Conservation (phyloP, 2,329 filamentous ascomycete species). For the Emydomyces testavorans region DNA sequence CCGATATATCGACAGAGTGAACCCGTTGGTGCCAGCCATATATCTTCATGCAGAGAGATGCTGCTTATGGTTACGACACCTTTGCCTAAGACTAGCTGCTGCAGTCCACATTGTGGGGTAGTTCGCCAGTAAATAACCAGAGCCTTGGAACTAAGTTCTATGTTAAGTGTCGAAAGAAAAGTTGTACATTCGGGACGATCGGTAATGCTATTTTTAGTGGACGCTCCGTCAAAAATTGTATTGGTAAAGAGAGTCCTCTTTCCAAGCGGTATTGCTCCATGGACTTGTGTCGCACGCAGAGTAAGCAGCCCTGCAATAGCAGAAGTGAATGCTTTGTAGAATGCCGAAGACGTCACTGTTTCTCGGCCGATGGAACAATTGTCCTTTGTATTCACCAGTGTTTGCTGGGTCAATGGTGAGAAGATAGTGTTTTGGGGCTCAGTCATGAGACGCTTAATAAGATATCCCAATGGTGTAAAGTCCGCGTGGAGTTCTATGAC, state of each 20-base stretch:
- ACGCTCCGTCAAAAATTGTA: slow-evolving; percentile 21
- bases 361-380: not conserved
- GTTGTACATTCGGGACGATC: slow-evolving; percentile 16
- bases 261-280: slow-evolving; percentile 31
- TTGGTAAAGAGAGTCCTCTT: slow-evolving; percentile 32
- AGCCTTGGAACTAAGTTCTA: slow-evolving; percentile 29
- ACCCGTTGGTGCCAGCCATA: slow-evolving; percentile 33
- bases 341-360: slow-evolving; percentile 19
- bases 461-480: slow-evolving; percentile 7
- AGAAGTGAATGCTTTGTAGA: slow-evolving; percentile 33
- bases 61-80: slow-evolving; percentile 17
- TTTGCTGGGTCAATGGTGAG: not conserved
- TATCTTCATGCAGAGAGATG: slow-evolving; percentile 19
- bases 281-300: slow-evolving; percentile 27
- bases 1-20: slow-evolving; percentile 15
- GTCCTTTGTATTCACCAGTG: slow-evolving; percentile 5
- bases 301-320: slow-evolving; percentile 30
- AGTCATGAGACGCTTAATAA: slow-evolving; percentile 10
- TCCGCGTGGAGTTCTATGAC: slow-evolving; percentile 7
- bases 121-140: slow-evolving; percentile 30
- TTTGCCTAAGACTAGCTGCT: slow-evolving; percentile 22
- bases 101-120: slow-evolving; percentile 28
- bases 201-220: not conserved
- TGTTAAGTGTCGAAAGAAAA: slow-evolving; percentile 26
- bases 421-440: slow-evolving; percentile 9